Percentiles rank a stretch among this genome's conserved stretches.
These are phyloP conservation scores for Spinacia oleracea DNA, from an alignment of 179 eudicot species.

Conservation along the genomic window DNA sequence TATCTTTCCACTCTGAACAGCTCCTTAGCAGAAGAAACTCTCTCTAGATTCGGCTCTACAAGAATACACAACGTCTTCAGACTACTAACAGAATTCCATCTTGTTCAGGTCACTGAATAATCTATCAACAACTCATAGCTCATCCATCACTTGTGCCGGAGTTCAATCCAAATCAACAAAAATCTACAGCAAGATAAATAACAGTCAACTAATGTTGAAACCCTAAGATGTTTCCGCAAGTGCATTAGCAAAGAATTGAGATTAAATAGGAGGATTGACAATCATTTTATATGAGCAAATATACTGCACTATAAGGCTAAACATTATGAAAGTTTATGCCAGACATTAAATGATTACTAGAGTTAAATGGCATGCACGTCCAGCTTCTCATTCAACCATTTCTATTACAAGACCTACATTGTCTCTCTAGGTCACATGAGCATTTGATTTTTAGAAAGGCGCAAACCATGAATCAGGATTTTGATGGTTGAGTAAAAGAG, in stretches of 20 bases:
- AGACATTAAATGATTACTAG: background rate
- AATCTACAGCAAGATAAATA: constrained; percentile 39
- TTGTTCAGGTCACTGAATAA: no score
- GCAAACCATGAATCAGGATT: constrained; percentile 7
- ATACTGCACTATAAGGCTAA: background rate
- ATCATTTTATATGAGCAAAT: background rate
- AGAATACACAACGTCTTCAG: background rate
- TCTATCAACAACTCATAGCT: constrained; percentile 9
- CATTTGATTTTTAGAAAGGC: background rate
- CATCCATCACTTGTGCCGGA: background rate
- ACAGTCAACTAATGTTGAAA: background rate
- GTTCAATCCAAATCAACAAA: constrained; percentile 55
- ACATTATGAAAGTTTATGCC: background rate
- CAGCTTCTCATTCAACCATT: constrained; percentile 11
- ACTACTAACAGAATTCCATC: background rate
- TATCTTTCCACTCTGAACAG: background rate
- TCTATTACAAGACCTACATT: background rate
- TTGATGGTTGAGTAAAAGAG: background rate
- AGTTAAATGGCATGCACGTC: background rate
- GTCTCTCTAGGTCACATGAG: background rate
- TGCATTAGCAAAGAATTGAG: background rate
- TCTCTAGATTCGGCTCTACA: background rate
- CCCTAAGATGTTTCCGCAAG: background rate
- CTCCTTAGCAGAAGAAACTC: background rate
- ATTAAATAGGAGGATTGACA: background rate